phyloP scores from a whole-genome alignment of 225 moss, liverwort and hornwort species.

The Polytrichum commune region DNA sequence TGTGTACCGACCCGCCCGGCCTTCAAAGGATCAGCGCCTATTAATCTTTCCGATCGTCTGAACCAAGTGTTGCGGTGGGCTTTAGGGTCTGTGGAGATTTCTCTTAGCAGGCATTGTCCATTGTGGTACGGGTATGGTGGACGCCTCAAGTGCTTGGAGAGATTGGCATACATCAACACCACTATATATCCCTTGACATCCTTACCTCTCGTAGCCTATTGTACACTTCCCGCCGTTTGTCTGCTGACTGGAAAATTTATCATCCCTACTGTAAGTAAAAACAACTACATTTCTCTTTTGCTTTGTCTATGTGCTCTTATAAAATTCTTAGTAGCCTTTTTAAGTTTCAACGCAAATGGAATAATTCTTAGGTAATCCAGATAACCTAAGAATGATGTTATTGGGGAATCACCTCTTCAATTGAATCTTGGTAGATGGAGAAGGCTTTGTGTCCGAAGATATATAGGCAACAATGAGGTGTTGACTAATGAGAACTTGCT shows the following conservation, averaged over 20 bases:
- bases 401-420: no score
- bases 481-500: no score
- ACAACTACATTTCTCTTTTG: not conserved
- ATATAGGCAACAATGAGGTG: not conserved
- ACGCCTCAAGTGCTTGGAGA: constrained; percentile 79
- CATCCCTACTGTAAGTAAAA: constrained; percentile 73
- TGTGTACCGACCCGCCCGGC: constrained; percentile 83
- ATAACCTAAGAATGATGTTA: no score
- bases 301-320: not conserved
- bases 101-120: constrained; percentile 83
- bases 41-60: constrained; percentile 83
- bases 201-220: constrained; percentile 82
- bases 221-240: constrained; percentile 80
- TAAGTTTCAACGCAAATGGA: no score
- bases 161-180: constrained; percentile 81
- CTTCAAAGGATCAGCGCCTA: constrained; percentile 92
- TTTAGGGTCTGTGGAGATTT: constrained; percentile 68
- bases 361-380: no score
- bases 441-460: not conserved
- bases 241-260: constrained; percentile 90
- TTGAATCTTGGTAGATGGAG: no score
- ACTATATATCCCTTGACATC: constrained; percentile 88
- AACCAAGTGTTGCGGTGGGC: constrained; percentile 97
- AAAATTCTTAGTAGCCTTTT: not conserved
- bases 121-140: constrained; percentile 86